Evolutionary conservation across 2,329 filamentous ascomycete species (phyloP).

Genomic region (Fusarium graminum): DNA sequence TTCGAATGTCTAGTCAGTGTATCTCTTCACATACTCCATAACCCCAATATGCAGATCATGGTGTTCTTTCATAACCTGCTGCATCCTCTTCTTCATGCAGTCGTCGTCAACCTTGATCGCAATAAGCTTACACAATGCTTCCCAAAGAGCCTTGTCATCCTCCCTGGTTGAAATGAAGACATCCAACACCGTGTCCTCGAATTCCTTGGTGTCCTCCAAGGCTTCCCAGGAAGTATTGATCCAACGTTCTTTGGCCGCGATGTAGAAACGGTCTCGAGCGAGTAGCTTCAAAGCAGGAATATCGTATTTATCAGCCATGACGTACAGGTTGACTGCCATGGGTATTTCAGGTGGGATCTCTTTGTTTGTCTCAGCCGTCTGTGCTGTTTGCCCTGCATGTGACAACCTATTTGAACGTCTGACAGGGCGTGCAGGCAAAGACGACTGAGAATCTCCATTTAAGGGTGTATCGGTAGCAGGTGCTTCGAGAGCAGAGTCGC

Average conservation of each 20-base stretch:
- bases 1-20: not conserved
- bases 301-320: conserved; percentile 55
- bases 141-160: conserved; percentile 22
- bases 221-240: not conserved
- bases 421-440: not conserved
- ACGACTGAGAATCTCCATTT: not conserved
- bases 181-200: conserved; percentile 27
- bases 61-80: conserved; percentile 16
- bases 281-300: conserved; percentile 51
- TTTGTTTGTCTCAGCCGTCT: not conserved
- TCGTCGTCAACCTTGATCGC: conserved; percentile 6
- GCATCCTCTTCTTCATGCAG: conserved; percentile 25
- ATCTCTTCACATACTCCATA: not conserved
- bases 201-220: conserved; percentile 24
- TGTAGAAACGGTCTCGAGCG: conserved; percentile 51
- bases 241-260: conserved; percentile 22
- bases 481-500: not conserved
- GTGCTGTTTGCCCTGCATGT: not conserved
- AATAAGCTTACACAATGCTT: conserved; percentile 34
- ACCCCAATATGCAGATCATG: conserved; percentile 25
- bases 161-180: conserved; percentile 13
- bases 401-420: conserved; percentile 26
- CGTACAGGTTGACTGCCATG: conserved; percentile 49
- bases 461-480: not conserved
- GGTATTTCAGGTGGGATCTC: conserved; percentile 14